These are phyloP conservation scores for Willaertia magna DNA, from an alignment of 208 protist genomes.

Conservation along the genomic window DNA sequence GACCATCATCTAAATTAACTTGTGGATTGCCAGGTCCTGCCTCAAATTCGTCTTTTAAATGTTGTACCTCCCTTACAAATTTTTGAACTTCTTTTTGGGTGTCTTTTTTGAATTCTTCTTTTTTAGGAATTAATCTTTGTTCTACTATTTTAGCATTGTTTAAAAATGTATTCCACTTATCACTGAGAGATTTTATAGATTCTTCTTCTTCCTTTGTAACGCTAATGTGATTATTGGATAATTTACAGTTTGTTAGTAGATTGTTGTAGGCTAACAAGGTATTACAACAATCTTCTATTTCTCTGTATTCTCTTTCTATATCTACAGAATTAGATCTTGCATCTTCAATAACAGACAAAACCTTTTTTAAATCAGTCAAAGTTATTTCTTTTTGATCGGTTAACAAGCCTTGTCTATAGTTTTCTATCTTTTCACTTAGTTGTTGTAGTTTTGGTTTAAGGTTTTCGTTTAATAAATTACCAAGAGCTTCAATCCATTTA, in stretches of 20 bases:
- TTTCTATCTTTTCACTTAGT: conserved; percentile 51
- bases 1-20: conserved; percentile 71
- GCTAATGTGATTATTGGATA: too few relatives aligned
- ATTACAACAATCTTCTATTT: conserved; percentile 83
- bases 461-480: conserved; percentile 73
- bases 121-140: conserved; percentile 65
- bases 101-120: conserved; percentile 78
- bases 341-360: conserved; percentile 81
- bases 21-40: conserved; percentile 57
- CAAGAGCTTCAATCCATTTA: conserved; percentile 79
- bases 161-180: conserved; percentile 67
- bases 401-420: conserved; percentile 66
- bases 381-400: conserved; percentile 61
- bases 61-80: conserved; percentile 50
- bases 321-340: conserved; percentile 61
- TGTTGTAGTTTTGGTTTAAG: conserved; percentile 56
- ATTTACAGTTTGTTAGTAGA: too few relatives aligned
- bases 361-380: conserved; percentile 88
- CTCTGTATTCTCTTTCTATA: conserved; percentile 75
- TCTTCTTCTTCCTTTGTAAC: conserved; percentile 57
- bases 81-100: conserved; percentile 67
- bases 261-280: conserved; percentile 76
- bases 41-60: conserved; percentile 53
- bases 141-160: conserved; percentile 52
- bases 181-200: conserved; percentile 54